These are phyloP conservation scores for Strobilomyces dryophilus DNA, from an alignment of 768 basidiomycete genomes.

Conservation along the genomic window DNA sequence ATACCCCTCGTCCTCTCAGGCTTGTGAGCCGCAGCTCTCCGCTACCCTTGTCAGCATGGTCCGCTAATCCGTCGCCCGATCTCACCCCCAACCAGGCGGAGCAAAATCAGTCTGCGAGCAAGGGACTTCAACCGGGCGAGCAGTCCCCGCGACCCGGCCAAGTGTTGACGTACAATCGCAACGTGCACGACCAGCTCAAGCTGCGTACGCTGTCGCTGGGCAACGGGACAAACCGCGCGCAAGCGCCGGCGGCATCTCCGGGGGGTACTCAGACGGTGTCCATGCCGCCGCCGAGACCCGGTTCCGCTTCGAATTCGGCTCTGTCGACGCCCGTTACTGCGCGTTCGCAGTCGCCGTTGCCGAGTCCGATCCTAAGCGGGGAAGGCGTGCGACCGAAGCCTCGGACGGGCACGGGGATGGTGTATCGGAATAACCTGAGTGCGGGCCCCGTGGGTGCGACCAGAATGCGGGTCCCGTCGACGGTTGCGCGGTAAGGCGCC, in stretches of 20 bases:
- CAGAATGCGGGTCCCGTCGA: conserved; percentile 37
- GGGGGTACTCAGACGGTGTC: conserved; percentile 21
- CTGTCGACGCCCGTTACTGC: conserved; percentile 8
- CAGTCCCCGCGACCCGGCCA: conserved; percentile 22
- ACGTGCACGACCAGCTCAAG: conserved; percentile 33
- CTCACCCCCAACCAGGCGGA: conserved; percentile 5
- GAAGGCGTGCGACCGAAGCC: conserved; percentile 42
- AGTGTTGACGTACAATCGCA: conserved; percentile 31
- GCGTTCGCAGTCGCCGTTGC: conserved; percentile 19
- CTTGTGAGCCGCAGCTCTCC: conserved; percentile 21
- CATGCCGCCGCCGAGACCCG: conserved; percentile 2
- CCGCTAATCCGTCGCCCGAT: background rate
- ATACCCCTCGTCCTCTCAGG: conserved; percentile 25
- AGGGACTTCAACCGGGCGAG: conserved; percentile 20
- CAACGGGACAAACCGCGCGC: conserved; percentile 5
- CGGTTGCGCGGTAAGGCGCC: conserved; percentile 8
- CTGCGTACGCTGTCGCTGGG: conserved; percentile 15
- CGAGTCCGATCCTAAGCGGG: conserved; percentile 10
- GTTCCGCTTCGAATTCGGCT: conserved; percentile 9
- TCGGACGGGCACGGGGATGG: conserved; percentile 68
- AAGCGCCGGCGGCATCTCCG: conserved; percentile 12
- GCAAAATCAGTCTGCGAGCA: conserved; percentile 8
- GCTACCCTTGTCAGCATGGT: conserved; percentile 1
- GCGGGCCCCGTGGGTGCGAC: conserved; percentile 25
- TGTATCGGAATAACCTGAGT: conserved; percentile 42